Percentiles rank a stretch among this genome's conserved stretches.
Conservation (phyloP, 768 basidiomycete species). For the Pulveroboletus sp. region DNA sequence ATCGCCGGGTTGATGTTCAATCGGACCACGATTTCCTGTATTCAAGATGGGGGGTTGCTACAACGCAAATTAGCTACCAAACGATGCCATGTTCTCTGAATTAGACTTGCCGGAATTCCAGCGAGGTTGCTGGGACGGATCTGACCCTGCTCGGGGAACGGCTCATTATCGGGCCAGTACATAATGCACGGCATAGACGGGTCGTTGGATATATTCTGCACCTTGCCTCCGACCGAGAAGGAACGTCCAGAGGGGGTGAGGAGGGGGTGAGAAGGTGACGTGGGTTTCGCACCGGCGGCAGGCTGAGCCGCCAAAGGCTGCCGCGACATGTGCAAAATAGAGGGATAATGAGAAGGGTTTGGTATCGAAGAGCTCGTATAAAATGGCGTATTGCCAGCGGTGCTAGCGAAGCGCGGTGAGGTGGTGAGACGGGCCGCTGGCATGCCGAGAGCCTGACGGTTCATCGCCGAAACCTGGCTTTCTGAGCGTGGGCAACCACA, state of each 20-base stretch:
- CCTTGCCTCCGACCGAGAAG: slow-evolving; percentile 70
- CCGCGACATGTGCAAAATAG: slow-evolving; percentile 16
- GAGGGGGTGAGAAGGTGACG: slow-evolving; percentile 55
- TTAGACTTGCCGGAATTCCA: slow-evolving; percentile 47
- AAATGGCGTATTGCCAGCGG: slow-evolving; percentile 13
- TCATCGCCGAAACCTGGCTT: slow-evolving; percentile 29
- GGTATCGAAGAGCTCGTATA: slow-evolving; percentile 22
- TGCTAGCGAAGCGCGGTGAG: slow-evolving; percentile 23
- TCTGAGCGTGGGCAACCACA: slow-evolving; percentile 61
- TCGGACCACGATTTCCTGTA: slow-evolving; percentile 84
- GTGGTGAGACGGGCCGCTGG: slow-evolving; percentile 20
- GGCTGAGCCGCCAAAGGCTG: slow-evolving; percentile 27
- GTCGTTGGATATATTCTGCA: slow-evolving; percentile 74
- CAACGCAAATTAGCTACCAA: background rate
- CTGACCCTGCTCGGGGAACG: slow-evolving; percentile 75
- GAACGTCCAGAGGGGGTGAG: slow-evolving; percentile 81
- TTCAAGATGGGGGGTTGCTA: slow-evolving; percentile 85
- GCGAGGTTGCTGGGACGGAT: slow-evolving; percentile 56
- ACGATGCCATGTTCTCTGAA: background rate
- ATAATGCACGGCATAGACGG: slow-evolving; percentile 72
- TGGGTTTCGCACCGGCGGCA: slow-evolving; percentile 28
- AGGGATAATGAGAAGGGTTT: slow-evolving; percentile 29
- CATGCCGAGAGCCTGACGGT: slow-evolving; percentile 27
- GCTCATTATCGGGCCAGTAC: slow-evolving; percentile 91
- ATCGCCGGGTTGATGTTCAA: slow-evolving; percentile 79